Evolutionary conservation across 2,329 filamentous ascomycete genomes (phyloP).

Genomic region (Tolypocladium inflatum): DNA sequence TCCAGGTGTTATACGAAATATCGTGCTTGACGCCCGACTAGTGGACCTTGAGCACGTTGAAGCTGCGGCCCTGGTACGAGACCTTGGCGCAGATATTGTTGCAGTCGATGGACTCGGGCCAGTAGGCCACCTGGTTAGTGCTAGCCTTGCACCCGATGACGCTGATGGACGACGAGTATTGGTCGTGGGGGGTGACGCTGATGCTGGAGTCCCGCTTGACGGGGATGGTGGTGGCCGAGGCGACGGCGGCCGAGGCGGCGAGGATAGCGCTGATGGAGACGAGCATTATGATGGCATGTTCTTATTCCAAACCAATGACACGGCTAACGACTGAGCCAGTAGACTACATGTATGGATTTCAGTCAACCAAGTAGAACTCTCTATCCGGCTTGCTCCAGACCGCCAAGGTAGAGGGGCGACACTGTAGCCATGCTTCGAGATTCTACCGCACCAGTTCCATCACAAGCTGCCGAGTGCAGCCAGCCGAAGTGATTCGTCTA

Average conservation of each 20-base stretch:
- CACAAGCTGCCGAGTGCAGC: no score
- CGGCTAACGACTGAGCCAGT: no score
- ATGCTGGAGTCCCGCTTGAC: neutral
- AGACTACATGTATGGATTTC: no score
- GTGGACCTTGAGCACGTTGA: slow-evolving; percentile 51
- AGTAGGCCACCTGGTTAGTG: slow-evolving; percentile 53
- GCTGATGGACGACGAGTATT: slow-evolving; percentile 46
- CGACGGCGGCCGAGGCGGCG: neutral
- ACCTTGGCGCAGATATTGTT: slow-evolving; percentile 47
- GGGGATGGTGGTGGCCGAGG: neutral
- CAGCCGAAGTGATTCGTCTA: no score
- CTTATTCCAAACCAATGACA: no score
- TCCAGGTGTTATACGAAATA: slow-evolving; percentile 53
- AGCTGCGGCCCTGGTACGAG: slow-evolving; percentile 33
- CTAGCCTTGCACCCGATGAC: slow-evolving; percentile 52
- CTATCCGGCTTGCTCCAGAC: no score
- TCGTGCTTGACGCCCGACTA: slow-evolving; percentile 45
- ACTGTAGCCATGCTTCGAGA: no score
- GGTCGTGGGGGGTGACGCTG: slow-evolving; percentile 42
- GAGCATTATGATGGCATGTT: neutral
- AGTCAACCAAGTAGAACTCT: no score
- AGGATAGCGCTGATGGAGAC: neutral
- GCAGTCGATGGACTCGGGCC: slow-evolving; percentile 43
- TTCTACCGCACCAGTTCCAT: no score
- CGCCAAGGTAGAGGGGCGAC: no score